Evolutionary conservation across 768 basidiomycete species (phyloP).

Genomic region (Mycena rosella): DNA sequence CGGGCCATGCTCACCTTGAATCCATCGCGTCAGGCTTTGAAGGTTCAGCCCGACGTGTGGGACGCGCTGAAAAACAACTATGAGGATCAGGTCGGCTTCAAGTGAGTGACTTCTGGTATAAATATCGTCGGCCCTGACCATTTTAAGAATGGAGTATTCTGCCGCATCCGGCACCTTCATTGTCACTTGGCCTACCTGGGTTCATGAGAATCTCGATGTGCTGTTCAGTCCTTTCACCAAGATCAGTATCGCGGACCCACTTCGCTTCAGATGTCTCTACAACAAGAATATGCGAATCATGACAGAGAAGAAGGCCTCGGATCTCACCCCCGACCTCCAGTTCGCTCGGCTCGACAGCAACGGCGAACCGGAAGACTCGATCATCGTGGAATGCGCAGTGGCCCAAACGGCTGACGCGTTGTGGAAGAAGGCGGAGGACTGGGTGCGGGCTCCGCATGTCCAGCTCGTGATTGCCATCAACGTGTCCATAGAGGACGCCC

Average conservation of each 20-base stretch:
- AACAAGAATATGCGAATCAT: not conserved
- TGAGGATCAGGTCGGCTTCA: not conserved
- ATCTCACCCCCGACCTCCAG: too few relatives aligned
- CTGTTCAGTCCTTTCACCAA: not conserved
- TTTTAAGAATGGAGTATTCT: not conserved
- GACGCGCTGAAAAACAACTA: conserved; percentile 2
- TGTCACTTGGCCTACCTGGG: conserved; percentile 7
- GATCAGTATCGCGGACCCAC: not conserved
- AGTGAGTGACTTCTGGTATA: not conserved
- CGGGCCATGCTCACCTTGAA: not conserved
- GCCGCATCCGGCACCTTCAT: not conserved
- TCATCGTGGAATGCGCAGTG: too few relatives aligned
- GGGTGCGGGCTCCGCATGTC: too few relatives aligned
- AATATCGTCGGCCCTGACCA: not conserved
- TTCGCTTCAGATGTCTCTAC: not conserved
- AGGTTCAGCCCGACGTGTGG: too few relatives aligned
- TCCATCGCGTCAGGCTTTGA: too few relatives aligned
- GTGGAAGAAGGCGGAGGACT: too few relatives aligned
- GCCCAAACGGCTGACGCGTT: too few relatives aligned
- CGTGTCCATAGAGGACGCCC: too few relatives aligned
- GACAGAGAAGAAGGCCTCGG: too few relatives aligned
- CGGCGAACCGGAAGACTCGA: too few relatives aligned
- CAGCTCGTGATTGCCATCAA: too few relatives aligned
- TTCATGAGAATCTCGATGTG: conserved; percentile 8
- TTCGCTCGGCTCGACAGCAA: too few relatives aligned